Conservation (phyloP, 2,329 filamentous ascomycete species). For the Monosporascus cannonballus region DNA sequence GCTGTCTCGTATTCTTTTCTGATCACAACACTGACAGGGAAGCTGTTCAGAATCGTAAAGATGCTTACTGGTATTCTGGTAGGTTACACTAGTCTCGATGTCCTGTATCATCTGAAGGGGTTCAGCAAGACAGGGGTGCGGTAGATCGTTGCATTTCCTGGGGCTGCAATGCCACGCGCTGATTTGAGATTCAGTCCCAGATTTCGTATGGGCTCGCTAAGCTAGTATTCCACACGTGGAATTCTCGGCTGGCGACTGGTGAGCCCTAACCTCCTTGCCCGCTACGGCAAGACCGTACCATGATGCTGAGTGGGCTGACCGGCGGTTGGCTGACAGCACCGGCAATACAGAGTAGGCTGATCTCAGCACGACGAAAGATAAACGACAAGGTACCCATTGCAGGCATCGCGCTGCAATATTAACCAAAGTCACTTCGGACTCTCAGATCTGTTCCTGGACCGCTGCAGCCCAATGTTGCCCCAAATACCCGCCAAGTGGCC, state of each 20-base stretch:
- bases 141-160: constrained; percentile 27
- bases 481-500: neutral
- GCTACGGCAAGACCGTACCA: neutral
- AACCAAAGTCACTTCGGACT: neutral
- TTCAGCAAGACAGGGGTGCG: constrained; percentile 20
- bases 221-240: constrained; percentile 17
- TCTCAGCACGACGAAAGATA: neutral
- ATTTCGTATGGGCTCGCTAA: constrained; percentile 10
- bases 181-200: constrained; percentile 22
- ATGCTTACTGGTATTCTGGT: neutral
- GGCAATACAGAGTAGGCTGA: neutral
- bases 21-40: too few species aligned
- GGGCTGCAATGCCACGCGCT: constrained; percentile 17
- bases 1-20: too few species aligned
- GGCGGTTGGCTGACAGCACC: neutral
- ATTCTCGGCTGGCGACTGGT: constrained; percentile 9
- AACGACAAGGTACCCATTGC: neutral
- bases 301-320: neutral
- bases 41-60: too few species aligned
- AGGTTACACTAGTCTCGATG: neutral
- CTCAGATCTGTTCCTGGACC: neutral
- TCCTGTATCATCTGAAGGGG: neutral
- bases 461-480: neutral
- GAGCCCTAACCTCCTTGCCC: neutral
- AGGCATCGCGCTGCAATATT: neutral